Evolutionary conservation across 2,329 filamentous ascomycete species (phyloP).

Genomic region (Fusarium napiforme): DNA sequence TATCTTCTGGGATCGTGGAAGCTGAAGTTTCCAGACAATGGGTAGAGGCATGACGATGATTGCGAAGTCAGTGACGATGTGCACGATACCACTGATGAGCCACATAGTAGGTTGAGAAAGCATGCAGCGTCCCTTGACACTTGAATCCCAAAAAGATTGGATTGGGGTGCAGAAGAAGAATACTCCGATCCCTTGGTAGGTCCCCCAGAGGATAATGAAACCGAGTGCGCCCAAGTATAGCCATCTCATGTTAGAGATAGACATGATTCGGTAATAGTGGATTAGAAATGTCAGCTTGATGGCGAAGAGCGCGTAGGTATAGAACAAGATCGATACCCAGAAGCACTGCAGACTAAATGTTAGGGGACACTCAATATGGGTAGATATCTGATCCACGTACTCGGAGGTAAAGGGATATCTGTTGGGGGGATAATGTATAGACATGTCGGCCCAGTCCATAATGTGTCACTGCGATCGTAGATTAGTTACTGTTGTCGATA

Average conservation of each 20-base stretch:
- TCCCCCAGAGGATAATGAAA: background rate
- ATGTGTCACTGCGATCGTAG: conserved; percentile 17
- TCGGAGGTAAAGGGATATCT: background rate
- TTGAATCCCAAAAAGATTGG: conserved; percentile 21
- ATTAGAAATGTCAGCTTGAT: conserved; percentile 33
- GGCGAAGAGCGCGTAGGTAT: background rate
- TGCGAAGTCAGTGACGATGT: conserved; percentile 28
- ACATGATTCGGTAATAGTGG: conserved; percentile 35
- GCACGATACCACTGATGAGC: conserved; percentile 13
- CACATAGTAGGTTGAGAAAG: background rate
- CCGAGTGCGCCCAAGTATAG: background rate
- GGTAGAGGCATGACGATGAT: conserved; percentile 31
- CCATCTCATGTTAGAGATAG: conserved; percentile 19
- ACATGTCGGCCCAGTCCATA: conserved; percentile 32
- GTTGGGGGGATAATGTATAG: background rate
- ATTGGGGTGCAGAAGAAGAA: conserved; percentile 8
- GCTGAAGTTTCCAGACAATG: conserved; percentile 18
- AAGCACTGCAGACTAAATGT: conserved; percentile 1
- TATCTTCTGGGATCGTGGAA: conserved; percentile 18
- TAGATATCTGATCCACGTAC: background rate
- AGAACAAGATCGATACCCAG: conserved; percentile 35
- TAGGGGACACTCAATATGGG: too few relatives aligned
- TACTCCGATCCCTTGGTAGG: background rate
- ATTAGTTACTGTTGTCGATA: background rate
- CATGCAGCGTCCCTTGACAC: conserved; percentile 6